Percentiles rank a stretch among this genome's conserved stretches.
Evolutionary conservation across 441 rosid species (phyloP).

Genomic region (Geranium incanum): DNA sequence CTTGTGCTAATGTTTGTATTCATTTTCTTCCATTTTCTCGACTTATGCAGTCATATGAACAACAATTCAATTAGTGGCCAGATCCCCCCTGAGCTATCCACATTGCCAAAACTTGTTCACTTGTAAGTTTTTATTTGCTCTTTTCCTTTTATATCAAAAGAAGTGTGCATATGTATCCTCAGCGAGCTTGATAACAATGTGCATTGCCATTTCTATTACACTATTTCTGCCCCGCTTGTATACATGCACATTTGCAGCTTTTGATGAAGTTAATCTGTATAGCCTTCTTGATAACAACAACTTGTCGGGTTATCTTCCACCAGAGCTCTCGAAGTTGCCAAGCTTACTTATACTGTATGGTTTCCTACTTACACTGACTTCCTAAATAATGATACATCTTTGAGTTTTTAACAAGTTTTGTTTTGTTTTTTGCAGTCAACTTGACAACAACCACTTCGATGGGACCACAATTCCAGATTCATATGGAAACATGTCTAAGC

Average conservation of each 20-base stretch:
- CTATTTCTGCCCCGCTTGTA: not conserved
- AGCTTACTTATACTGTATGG: constrained; percentile 68
- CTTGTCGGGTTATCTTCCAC: constrained; percentile 76
- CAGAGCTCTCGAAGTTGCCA: constrained; percentile 68
- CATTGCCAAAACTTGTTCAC: constrained; percentile 74
- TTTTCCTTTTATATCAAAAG: constrained; percentile 13
- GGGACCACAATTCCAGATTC: constrained; percentile 66
- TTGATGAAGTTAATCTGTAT: constrained; percentile 27
- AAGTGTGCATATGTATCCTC: constrained; percentile 12
- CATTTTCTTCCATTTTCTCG: constrained; percentile 23
- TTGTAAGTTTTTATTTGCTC: constrained; percentile 54
- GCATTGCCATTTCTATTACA: constrained; percentile 10
- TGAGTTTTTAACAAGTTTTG: constrained; percentile 6
- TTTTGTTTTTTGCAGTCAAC: constrained; percentile 53
- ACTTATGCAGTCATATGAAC: constrained; percentile 82
- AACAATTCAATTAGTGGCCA: constrained; percentile 92
- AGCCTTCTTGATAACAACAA: constrained; percentile 93
- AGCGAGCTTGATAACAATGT: constrained; percentile 11
- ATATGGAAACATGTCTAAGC: constrained; percentile 60
- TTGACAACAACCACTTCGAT: constrained; percentile 81
- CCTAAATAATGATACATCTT: not conserved
- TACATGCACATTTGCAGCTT: constrained; percentile 10
- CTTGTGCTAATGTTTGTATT: constrained; percentile 10
- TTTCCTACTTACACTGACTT: constrained; percentile 19
- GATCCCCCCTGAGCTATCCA: constrained; percentile 78